Evolutionary conservation across 2,329 filamentous ascomycete genomes (phyloP), one percentile per base, ranked within the genome.

Genomic region (Fusarium sp.): DNA sequence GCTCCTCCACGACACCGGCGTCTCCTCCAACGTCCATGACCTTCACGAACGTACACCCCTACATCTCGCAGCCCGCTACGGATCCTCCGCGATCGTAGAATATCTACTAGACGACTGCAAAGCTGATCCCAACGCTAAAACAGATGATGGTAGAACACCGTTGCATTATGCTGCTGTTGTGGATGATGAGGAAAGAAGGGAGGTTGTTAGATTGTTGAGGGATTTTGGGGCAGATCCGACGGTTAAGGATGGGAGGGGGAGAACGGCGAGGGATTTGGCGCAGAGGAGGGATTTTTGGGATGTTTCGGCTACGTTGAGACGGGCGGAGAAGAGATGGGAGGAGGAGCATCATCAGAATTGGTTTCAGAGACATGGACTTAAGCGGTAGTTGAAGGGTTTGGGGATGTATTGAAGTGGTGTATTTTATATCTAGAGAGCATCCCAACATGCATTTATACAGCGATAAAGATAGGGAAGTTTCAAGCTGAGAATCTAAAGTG

Each of bases 261-360:
- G 75, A 41, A 76, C 76, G 45, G 56, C 77, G 48, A 66, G 77
- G 32, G 77, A 79, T 56, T 52, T 77, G n/a, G 77, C 77, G 18
- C 76, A 79, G 69, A 77, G 66, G 56, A 72, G 77, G 45, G 76
- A 78, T 8, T 72, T 72, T 16, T 79, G 77, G 76, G 77, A 79
- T 57, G 77, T 74, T 16, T 76, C 77, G 44, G 63, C 76, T 11
- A 79, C 77, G 16, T 30, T 79, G 63, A 70, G 77, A n/a, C 69
- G 77, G 52, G 77, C 77, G 0, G 77, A 79, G 71, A 75, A 77
- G 62, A 74, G 57, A n/a, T 79, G 77, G 77, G 75, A 78, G 48
- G 77, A 77, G 32, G 74, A 74, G 7, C 77, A 77, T 58, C 71
- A 69, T n/a, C 72, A 71, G 49, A 70, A 59, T 34, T 77, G 76